Evolutionary conservation across 139 green algal species (phyloP), one percentile per base, ranked within the genome.

Genomic region (Chlamydomonas sp.): DNA sequence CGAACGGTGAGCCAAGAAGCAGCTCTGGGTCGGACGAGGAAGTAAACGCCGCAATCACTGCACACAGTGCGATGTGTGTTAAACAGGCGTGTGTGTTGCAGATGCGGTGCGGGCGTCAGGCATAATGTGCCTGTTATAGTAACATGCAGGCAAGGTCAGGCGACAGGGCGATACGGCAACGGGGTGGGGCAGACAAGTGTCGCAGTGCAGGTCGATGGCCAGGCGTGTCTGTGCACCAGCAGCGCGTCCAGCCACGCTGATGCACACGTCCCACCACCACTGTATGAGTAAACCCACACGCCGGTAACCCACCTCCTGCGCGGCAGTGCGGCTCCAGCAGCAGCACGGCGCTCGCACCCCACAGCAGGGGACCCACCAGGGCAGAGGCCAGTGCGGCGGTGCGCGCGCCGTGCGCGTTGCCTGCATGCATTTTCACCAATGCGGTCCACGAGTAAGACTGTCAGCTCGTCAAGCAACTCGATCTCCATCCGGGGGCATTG

Each of bases 301-400:
- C 10, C 64, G 10, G 10, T 18, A 5, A 6, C 82, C 20, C 71
- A 86, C 82, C 85, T 6, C 69, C 12, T 2, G 12, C 9, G 74
- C 92, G 88, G 80, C n/a, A 88, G 85, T 88, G 77, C 0, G 89
- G 91, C 84, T 85, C 79, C 8, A 84, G 57, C 59, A 95, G 90
- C 68, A 93, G 12, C 9, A 78, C 12, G 0, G 91, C 91, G 0
- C 91, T 67, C 2, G 15, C 15, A 9, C 76, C 15, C 92, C 92
- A 95, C 61, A 94, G 63, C 63, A 89, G n/a, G 7, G 92, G 92
- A 10, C 84, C 82, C 2, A 85, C 58, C 1, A 90, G 57, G 0
- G 81, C 20, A 5, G 88, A 82, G 0, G 90, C 74, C 1, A 90
- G 31, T 0, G 88, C 85, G 4, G 90, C 89, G 57, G 91, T 85